A percentile compares a stretch with the other conserved stretches of the same genome.
These are phyloP conservation scores for Mallotus repandus DNA, from an alignment of 441 rosid genomes.

Conservation along the genomic window DNA sequence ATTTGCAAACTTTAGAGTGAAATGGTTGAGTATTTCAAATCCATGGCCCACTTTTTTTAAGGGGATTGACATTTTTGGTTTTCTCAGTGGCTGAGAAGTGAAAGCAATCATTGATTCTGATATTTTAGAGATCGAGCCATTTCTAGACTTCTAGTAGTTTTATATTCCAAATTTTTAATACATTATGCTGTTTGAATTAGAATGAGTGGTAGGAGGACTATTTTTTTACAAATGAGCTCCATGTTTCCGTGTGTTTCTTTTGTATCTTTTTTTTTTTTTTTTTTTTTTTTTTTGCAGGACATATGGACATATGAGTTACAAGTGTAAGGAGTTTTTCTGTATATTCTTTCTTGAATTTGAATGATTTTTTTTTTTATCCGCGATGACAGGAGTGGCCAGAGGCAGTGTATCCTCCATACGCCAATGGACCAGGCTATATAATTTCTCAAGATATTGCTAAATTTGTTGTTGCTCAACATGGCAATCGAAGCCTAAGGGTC, in stretches of 20 bases:
- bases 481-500: constrained; percentile 66
- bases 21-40: not conserved
- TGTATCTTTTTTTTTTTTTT: not conserved
- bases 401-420: constrained; percentile 89
- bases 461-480: constrained; percentile 58
- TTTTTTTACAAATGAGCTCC: not conserved
- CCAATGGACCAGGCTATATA: constrained; percentile 93
- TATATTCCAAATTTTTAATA: not conserved
- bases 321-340: not conserved
- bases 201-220: not conserved
- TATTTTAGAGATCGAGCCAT: too few relatives aligned
- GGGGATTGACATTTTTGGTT: not conserved
- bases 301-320: not conserved
- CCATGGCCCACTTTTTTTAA: not conserved
- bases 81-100: not conserved
- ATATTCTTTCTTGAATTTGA: constrained; percentile 4
- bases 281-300: too few relatives aligned
- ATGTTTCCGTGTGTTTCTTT: constrained; percentile 5
- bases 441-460: constrained; percentile 77
- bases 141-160: not conserved
- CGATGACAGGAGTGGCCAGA: constrained; percentile 94
- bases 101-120: not conserved
- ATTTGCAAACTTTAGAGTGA: not conserved
- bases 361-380: constrained; percentile 1
- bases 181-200: not conserved